Base-by-base conservation (phyloP, 2,329 filamentous ascomycete genomes). In the Fusarium burgessii region DNA sequence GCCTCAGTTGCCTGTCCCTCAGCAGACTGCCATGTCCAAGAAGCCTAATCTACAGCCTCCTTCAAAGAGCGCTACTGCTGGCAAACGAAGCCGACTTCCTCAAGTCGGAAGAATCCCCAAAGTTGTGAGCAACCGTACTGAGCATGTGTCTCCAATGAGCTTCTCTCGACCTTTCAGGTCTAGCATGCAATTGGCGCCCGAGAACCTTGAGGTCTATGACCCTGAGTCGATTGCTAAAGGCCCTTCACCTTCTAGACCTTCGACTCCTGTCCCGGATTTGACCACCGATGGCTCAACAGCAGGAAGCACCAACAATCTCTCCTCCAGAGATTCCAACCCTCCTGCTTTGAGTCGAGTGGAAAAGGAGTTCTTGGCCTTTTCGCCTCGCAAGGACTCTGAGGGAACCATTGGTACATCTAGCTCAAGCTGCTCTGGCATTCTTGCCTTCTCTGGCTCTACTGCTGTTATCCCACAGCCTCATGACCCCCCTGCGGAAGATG, bases 81-180 rank as follows among this genome's bases (percentile, higher is more conserved):
- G 67, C 14, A 72, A 76, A 32, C 79, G 77, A 10, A 93, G 89
- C 77, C 88, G 94, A 60, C 83, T 97, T 20, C 89, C 91, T 32
- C 93, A 95, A 73, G 90, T 97, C 49, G 95, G 94, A 12, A 89
- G 95, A 18, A 97, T 97, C 55, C 95, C 95, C 12, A 90, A 90
- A 74, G 93, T 97, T 7, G 85, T 95, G 33, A 93, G 89, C 47
- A 90, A 87, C 49, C 87, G 90, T 57, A 84, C 90, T 38, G 88
- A 92, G 68, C 88, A 88, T 50, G 88, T 89, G 2, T 91, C 93
- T 1, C 88, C 92, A 3, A 91, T 90, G 77, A 97, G 93, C 35
- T 97, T 97, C 78, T 97, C 95, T 6, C 86, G 94, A 12, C 94
- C 95, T 0, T 97, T 97, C 77, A 81, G 86, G 51, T 78, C 85